Conservation (phyloP, 805 yeast genomes). For the Teunomyces barrocoloradensis region DNA sequence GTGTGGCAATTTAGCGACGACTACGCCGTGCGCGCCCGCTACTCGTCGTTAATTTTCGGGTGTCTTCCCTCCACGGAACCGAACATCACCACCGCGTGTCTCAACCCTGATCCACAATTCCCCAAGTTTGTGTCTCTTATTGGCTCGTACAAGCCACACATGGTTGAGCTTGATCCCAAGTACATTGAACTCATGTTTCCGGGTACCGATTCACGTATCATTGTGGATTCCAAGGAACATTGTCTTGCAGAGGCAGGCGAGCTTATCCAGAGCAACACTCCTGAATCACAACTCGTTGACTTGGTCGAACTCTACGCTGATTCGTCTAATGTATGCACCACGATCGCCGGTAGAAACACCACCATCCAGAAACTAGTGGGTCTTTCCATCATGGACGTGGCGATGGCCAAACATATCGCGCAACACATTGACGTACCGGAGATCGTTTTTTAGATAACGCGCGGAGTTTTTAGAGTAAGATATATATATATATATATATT, state of each 20-base stretch:
- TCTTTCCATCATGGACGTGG: slow-evolving; percentile 60
- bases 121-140: slow-evolving; percentile 51
- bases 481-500: no score
- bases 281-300: slow-evolving; percentile 42
- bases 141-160: slow-evolving; percentile 66
- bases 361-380: slow-evolving; percentile 59
- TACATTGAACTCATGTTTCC: slow-evolving; percentile 34
- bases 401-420: slow-evolving; percentile 46
- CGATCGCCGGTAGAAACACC: slow-evolving; percentile 21
- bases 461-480: no score
- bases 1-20: slow-evolving; percentile 18
- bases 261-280: slow-evolving; percentile 45
- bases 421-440: slow-evolving; percentile 10
- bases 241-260: slow-evolving; percentile 65
- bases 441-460: background rate
- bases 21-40: slow-evolving; percentile 24
- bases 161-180: slow-evolving; percentile 57
- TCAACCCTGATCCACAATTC: slow-evolving; percentile 25
- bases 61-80: slow-evolving; percentile 59
- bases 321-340: background rate
- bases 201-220: slow-evolving; percentile 36
- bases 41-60: slow-evolving; percentile 52
- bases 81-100: slow-evolving; percentile 32
- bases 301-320: slow-evolving; percentile 37
- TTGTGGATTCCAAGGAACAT: slow-evolving; percentile 61